Conservation (phyloP, 306 rosid genomes). For the Mimosa pudica region DNA sequence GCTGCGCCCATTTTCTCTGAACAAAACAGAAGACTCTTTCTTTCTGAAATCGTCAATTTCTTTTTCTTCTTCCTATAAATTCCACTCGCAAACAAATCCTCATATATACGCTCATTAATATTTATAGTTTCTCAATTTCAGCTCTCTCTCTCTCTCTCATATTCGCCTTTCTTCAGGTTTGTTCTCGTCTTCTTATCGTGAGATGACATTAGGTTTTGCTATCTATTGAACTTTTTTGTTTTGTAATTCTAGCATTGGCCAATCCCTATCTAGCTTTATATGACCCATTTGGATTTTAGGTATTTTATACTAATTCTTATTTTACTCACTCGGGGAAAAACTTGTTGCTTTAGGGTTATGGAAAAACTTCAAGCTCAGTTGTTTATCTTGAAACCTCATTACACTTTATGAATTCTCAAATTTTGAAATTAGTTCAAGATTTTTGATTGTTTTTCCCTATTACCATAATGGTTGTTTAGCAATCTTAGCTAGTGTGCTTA, state of each 20-base stretch:
- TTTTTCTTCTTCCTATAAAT: too few species aligned
- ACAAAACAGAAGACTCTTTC: background rate
- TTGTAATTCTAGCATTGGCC: background rate
- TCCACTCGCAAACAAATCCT: too few species aligned
- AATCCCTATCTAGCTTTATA: background rate
- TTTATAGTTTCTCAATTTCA: background rate
- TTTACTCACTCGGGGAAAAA: background rate
- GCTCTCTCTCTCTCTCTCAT: too few species aligned
- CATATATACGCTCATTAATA: background rate
- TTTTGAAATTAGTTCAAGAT: background rate
- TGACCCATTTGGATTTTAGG: background rate
- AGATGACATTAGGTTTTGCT: background rate
- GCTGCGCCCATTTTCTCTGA: background rate
- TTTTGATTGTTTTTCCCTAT: background rate
- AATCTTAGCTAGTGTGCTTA: slow-evolving; percentile 3
- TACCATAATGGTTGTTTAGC: background rate
- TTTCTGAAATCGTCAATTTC: too few species aligned
- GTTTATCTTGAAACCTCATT: background rate
- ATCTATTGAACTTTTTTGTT: background rate
- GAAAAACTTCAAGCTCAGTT: background rate
- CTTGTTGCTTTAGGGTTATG: background rate
- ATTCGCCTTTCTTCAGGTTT: slow-evolving; percentile 6
- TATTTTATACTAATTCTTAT: background rate
- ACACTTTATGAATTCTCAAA: background rate
- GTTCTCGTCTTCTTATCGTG: background rate